A percentile compares a stretch with the other conserved stretches of the same genome.
Conservation (phyloP, 1,139 yeast species). For the Sugiyamaella pinicola region DNA sequence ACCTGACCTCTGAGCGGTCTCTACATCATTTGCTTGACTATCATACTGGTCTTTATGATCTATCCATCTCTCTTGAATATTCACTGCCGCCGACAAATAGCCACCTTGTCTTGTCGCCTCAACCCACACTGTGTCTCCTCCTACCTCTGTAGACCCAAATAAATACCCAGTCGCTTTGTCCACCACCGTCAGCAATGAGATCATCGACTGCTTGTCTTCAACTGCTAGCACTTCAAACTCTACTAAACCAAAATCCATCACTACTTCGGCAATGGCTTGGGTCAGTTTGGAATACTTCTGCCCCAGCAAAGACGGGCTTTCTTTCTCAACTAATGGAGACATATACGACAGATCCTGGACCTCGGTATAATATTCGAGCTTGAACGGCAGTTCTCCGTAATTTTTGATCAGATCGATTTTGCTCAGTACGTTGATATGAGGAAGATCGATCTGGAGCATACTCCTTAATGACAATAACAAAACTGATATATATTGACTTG, state of each 20-base stretch:
- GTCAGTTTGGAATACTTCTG: slow-evolving; percentile 69
- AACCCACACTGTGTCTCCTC: slow-evolving; percentile 96
- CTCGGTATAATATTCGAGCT: slow-evolving; percentile 84
- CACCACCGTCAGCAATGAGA: slow-evolving; percentile 67
- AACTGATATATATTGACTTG: slow-evolving; percentile 89
- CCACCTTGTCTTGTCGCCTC: slow-evolving; percentile 88
- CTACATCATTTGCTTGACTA: no score
- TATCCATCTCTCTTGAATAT: slow-evolving; percentile 95
- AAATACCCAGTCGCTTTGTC: slow-evolving; percentile 94
- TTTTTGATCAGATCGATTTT: slow-evolving; percentile 79
- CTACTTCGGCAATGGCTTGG: slow-evolving; percentile 76
- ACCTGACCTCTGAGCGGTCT: no score
- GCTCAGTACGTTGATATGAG: slow-evolving; percentile 88
- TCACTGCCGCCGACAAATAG: slow-evolving; percentile 54
- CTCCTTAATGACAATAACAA: slow-evolving; percentile 79
- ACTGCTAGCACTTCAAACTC: slow-evolving; percentile 87
- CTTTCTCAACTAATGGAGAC: slow-evolving; percentile 69
- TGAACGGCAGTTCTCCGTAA: slow-evolving; percentile 65
- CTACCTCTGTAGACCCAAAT: slow-evolving; percentile 88
- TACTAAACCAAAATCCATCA: slow-evolving; percentile 84
- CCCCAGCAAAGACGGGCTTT: slow-evolving; percentile 62
- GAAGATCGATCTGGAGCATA: slow-evolving; percentile 90
- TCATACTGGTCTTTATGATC: slow-evolving; percentile 81
- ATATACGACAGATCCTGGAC: slow-evolving; percentile 79
- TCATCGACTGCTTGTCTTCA: slow-evolving; percentile 92